These are phyloP conservation scores for Cyclostephanos tholiformis DNA, from an alignment of 108 stramenopile species.

Conservation along the genomic window DNA sequence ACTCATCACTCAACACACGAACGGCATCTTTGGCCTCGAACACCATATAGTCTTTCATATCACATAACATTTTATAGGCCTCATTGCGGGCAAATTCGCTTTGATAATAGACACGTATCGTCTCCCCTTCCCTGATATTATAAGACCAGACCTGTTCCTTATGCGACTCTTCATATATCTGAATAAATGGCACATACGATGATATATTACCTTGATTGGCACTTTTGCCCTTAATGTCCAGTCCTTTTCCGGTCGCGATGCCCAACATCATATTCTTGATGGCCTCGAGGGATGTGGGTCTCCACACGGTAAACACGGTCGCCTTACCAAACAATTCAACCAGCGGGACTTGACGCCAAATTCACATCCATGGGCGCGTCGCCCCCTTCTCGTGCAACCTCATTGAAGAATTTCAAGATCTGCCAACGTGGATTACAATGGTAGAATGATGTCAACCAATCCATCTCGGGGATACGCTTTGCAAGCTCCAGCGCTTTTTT, in stretches of 20 bases:
- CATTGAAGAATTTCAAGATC: slow-evolving; percentile 64
- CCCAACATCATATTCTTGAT: slow-evolving; percentile 78
- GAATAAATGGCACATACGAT: slow-evolving; percentile 72
- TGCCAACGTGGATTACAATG: slow-evolving; percentile 63
- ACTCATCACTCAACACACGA: slow-evolving; percentile 32
- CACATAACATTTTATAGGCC: slow-evolving; percentile 33
- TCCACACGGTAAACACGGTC: slow-evolving; percentile 72
- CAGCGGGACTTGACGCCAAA: slow-evolving; percentile 29
- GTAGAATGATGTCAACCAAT: slow-evolving; percentile 52
- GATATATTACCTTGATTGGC: slow-evolving; percentile 63
- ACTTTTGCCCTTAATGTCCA: slow-evolving; percentile 81
- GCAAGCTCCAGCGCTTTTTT: slow-evolving; percentile 21
- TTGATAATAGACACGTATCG: slow-evolving; percentile 41
- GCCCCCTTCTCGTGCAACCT: slow-evolving; percentile 58
- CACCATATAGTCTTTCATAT: slow-evolving; percentile 35
- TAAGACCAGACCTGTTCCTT: slow-evolving; percentile 38
- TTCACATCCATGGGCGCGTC: slow-evolving; percentile 40
- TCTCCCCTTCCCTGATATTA: slow-evolving; percentile 29
- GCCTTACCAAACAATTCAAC: slow-evolving; percentile 34
- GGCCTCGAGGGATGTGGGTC: slow-evolving; percentile 66
- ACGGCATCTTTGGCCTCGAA: slow-evolving; percentile 36
- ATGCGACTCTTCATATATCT: slow-evolving; percentile 64
- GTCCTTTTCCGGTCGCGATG: slow-evolving; percentile 67
- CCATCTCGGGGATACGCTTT: slow-evolving; percentile 24
- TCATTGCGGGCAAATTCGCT: slow-evolving; percentile 20